phyloP scores from a whole-genome alignment of 2,329 filamentous ascomycete genomes.

The Elsinoe fawcettii region DNA sequence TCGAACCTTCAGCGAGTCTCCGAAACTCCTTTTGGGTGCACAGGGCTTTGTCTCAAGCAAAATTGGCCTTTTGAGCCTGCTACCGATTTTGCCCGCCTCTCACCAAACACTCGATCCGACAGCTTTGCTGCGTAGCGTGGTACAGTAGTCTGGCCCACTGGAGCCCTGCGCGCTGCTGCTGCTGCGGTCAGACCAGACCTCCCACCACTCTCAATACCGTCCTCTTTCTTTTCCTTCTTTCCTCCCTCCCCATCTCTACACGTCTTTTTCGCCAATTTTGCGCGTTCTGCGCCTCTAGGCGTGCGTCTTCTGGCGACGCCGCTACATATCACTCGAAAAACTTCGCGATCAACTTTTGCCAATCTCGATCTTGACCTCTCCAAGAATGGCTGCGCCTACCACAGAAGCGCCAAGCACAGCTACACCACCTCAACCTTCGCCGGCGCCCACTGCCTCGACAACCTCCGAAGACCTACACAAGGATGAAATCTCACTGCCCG shows the following conservation, averaged over 20 bases:
- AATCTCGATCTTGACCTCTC: not conserved
- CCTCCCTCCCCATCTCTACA: not conserved
- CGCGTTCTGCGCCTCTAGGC: constrained; percentile 6
- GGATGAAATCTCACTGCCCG: constrained; percentile 17
- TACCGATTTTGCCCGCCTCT: not conserved
- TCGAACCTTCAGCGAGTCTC: not conserved
- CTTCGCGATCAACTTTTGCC: not conserved
- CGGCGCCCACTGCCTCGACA: constrained; percentile 16
- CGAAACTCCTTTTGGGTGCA: not conserved
- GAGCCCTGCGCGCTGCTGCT: not conserved
- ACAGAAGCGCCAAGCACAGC: constrained; percentile 1
- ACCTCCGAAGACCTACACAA: constrained; percentile 21
- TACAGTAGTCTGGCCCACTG: not conserved
- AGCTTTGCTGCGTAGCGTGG: not conserved
- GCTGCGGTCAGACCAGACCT: constrained; percentile 4
- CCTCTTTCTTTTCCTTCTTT: not conserved
- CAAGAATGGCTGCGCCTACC: constrained; percentile 2
- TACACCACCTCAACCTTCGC: constrained; percentile 11
- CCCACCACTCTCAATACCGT: not conserved
- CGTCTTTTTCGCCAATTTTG: not conserved
- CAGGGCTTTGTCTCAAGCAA: constrained; percentile 2
- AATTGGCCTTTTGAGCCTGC: not conserved
- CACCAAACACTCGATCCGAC: not conserved
- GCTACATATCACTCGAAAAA: not conserved
- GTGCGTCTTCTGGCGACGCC: constrained; percentile 12